These are phyloP conservation scores for Saturnispora sekii DNA, from an alignment of 805 yeast species.

Conservation along the genomic window DNA sequence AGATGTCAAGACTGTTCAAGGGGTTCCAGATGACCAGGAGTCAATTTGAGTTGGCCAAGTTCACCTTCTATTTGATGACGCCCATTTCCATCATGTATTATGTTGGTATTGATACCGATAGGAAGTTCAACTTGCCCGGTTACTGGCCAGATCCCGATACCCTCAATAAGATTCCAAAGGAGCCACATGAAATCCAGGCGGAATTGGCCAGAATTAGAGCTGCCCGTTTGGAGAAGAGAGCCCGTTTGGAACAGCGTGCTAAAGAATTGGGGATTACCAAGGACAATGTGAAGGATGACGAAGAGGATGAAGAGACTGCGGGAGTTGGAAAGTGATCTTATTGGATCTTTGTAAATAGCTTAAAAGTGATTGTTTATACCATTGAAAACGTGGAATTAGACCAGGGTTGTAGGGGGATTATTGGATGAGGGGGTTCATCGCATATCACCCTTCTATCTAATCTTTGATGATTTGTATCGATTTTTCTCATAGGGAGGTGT, in stretches of 20 bases:
- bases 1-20: too few species aligned
- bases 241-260: constrained; percentile 63
- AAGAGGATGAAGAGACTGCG: constrained; percentile 8
- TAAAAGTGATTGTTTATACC: too few species aligned
- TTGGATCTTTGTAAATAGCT: too few species aligned
- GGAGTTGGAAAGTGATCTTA: constrained; percentile 1
- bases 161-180: constrained; percentile 84
- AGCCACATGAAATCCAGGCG: constrained; percentile 82
- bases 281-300: constrained; percentile 32
- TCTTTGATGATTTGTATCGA: too few species aligned
- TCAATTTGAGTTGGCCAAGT: constrained; percentile 51
- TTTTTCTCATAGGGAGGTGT: too few species aligned
- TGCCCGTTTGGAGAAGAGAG: constrained; percentile 65
- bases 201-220: constrained; percentile 81
- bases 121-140: constrained; percentile 82
- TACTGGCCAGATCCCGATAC: constrained; percentile 97
- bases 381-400: too few species aligned
- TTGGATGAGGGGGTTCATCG: too few species aligned
- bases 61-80: constrained; percentile 73
- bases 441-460: too few species aligned
- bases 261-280: constrained; percentile 55
- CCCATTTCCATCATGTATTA: constrained; percentile 92
- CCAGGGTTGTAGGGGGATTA: too few species aligned
- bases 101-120: constrained; percentile 84
- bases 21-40: constrained; percentile 31